Conservation (phyloP, 164 flowering plant genomes). For the Vitis rupestris region DNA sequence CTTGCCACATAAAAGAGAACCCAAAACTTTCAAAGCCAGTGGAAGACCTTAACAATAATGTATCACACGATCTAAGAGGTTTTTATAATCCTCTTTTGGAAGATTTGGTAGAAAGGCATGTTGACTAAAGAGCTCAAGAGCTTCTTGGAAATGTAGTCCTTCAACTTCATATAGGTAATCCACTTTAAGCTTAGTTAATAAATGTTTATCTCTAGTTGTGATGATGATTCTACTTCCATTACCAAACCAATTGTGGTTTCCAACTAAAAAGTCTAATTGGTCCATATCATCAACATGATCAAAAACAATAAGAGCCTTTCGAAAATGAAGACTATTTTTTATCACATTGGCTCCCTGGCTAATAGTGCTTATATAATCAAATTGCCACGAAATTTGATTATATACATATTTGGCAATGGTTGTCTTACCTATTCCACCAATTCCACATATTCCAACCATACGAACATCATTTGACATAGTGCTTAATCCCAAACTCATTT, state of each 20-base stretch:
- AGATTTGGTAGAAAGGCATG: too few relatives aligned
- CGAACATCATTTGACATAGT: neutral
- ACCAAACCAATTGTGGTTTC: conserved; percentile 10
- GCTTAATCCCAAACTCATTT: neutral
- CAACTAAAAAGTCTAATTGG: conserved; percentile 12
- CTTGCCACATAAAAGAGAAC: too few relatives aligned
- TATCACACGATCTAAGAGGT: too few relatives aligned
- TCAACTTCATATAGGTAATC: neutral
- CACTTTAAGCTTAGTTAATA: too few relatives aligned
- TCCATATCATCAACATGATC: conserved; percentile 17
- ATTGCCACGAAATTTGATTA: conserved; percentile 3
- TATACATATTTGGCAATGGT: conserved; percentile 19
- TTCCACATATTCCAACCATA: conserved; percentile 10
- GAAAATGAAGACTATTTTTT: neutral
- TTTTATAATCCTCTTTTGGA: too few relatives aligned
- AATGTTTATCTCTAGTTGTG: too few relatives aligned
- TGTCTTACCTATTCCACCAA: conserved; percentile 26
- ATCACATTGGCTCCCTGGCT: conserved; percentile 1
- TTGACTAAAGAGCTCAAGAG: too few relatives aligned
- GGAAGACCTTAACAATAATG: too few relatives aligned
- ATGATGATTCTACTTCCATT: neutral
- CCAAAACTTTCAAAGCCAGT: too few relatives aligned
- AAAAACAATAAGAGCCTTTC: conserved; percentile 14
- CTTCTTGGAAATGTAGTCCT: too few relatives aligned
- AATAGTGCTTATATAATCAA: neutral